phyloP scores from a whole-genome alignment of 345 rosid genomes.

The Firmiana major region DNA sequence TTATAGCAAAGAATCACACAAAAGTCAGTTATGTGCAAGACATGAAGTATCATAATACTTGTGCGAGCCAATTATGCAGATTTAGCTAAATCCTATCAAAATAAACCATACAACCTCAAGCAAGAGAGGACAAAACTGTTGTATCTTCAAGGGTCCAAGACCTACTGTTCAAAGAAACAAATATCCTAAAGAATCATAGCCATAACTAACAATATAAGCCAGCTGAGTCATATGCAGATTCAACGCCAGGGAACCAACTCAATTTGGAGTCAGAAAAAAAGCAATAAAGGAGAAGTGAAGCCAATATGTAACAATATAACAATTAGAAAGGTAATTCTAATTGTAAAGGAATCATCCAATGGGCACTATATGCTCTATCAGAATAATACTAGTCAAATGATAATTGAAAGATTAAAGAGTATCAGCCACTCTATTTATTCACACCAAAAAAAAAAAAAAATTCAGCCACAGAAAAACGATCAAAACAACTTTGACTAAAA shows the following conservation, averaged over 20 bases:
- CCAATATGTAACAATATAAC: neutral
- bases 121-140: neutral
- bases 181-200: neutral
- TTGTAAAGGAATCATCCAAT: neutral
- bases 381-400: neutral
- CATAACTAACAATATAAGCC: neutral
- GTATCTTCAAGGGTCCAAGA: neutral
- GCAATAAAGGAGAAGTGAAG: neutral
- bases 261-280: neutral
- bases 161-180: neutral
- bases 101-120: neutral
- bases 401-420: neutral
- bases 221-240: neutral
- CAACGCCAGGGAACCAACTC: neutral
- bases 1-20: neutral
- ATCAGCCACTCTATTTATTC: neutral
- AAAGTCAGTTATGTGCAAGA: neutral
- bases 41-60: neutral
- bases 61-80: neutral
- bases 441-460: slow-evolving; percentile 5
- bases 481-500: slow-evolving; percentile 16
- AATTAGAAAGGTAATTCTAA: neutral
- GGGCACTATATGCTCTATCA: neutral
- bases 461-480: neutral
- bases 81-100: neutral